phyloP scores from a whole-genome alignment of 2,329 filamentous ascomycete species.

The Fusarium subtropicale region DNA sequence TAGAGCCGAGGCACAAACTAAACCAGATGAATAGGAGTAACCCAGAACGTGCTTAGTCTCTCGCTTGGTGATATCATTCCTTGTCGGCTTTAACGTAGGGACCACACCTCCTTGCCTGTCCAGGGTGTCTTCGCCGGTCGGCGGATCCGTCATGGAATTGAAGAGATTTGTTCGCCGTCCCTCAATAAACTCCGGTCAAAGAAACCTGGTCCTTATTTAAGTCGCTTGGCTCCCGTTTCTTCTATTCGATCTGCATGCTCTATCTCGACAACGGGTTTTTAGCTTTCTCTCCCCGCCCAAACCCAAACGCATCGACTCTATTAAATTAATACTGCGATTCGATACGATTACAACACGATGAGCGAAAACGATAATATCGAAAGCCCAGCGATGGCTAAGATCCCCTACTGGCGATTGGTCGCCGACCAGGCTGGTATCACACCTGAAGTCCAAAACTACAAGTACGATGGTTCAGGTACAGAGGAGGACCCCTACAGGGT shows the following conservation, averaged over 20 bases:
- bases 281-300: background rate
- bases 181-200: constrained; percentile 10
- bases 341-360: constrained; percentile 18
- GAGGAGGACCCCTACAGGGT: constrained; percentile 36
- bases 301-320: constrained; percentile 4
- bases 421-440: constrained; percentile 35
- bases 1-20: constrained; percentile 27
- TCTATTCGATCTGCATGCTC: constrained; percentile 11
- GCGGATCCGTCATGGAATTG: constrained; percentile 29
- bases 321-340: constrained; percentile 4
- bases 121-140: constrained; percentile 16
- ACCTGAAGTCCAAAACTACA: constrained; percentile 35
- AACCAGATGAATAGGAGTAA: constrained; percentile 1
- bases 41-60: constrained; percentile 15
- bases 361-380: constrained; percentile 33
- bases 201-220: constrained; percentile 23
- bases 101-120: constrained; percentile 19
- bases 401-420: constrained; percentile 39
- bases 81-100: constrained; percentile 16
- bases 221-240: constrained; percentile 12
- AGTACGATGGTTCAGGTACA: constrained; percentile 37
- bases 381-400: constrained; percentile 28
- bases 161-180: constrained; percentile 28
- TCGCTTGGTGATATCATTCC: constrained; percentile 31
- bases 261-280: background rate